phyloP scores from a whole-genome alignment of 768 basidiomycete species.

The Pleurotus djamor region DNA sequence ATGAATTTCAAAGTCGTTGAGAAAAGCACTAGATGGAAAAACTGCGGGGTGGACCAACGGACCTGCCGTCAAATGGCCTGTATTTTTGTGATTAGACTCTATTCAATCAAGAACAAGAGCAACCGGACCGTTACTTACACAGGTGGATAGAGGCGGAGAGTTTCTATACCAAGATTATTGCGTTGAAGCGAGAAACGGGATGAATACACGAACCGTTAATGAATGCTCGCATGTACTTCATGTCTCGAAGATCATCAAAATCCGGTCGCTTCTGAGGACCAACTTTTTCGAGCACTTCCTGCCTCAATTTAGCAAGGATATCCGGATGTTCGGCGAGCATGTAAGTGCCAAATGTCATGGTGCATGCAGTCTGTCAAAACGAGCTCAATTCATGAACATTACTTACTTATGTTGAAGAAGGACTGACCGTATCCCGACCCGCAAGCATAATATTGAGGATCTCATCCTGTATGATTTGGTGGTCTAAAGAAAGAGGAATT shows the following conservation, averaged over 20 bases:
- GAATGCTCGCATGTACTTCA: conserved; percentile 65
- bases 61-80: not conserved
- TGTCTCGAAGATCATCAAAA: conserved; percentile 54
- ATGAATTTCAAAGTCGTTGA: not conserved
- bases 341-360: conserved; percentile 39
- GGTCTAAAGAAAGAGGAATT: conserved; percentile 20
- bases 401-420: not conserved
- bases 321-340: conserved; percentile 50
- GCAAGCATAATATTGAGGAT: conserved; percentile 54
- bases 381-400: not conserved
- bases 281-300: conserved; percentile 54
- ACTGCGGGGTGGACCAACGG: not conserved
- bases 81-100: not conserved
- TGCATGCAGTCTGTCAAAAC: conserved; percentile 28
- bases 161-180: conserved; percentile 19
- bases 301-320: conserved; percentile 43
- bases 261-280: conserved; percentile 47
- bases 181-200: not conserved
- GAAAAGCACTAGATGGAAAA: not conserved
- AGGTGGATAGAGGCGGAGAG: conserved; percentile 31
- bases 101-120: not conserved
- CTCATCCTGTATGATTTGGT: conserved; percentile 41
- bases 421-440: conserved; percentile 52
- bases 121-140: conserved; percentile 15
- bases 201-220: conserved; percentile 47